phyloP scores from a whole-genome alignment of 306 rosid species.

The Heteromeles arbutifolia region DNA sequence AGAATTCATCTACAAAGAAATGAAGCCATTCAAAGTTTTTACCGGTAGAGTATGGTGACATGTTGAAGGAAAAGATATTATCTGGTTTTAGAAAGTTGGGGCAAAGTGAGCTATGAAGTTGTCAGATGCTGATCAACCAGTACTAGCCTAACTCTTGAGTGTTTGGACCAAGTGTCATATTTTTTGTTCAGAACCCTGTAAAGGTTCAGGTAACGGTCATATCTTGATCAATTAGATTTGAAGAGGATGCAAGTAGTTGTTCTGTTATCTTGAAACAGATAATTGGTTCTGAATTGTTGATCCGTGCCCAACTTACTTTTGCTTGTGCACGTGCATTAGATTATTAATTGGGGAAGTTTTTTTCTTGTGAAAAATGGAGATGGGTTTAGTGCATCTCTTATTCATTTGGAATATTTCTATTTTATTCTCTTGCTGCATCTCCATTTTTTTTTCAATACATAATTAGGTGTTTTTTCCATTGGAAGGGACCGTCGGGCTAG shows the following conservation, averaged over 20 bases:
- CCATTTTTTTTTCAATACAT: neutral
- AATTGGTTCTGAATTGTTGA: constrained; percentile 12
- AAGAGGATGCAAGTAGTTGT: constrained; percentile 50
- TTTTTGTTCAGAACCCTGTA: constrained; percentile 74
- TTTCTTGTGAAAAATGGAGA: constrained; percentile 9
- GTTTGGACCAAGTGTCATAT: constrained; percentile 75
- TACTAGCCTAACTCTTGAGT: constrained; percentile 67
- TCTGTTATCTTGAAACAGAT: constrained; percentile 15
- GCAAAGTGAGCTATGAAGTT: constrained; percentile 95
- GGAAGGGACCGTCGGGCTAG: constrained; percentile 57
- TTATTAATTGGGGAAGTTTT: constrained; percentile 17
- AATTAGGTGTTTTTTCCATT: neutral
- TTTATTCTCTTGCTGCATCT: constrained; percentile 5
- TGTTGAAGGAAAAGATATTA: constrained; percentile 84
- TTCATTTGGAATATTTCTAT: neutral
- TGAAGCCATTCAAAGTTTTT: constrained; percentile 75
- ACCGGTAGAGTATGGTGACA: constrained; percentile 78
- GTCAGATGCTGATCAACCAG: constrained; percentile 88
- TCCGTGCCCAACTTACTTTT: constrained; percentile 12
- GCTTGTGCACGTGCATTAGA: neutral
- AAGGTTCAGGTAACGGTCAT: constrained; percentile 93
- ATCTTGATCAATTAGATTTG: constrained; percentile 56
- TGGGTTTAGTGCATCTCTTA: constrained; percentile 7
- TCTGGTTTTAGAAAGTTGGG: constrained; percentile 84
- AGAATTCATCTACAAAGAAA: constrained; percentile 88